Evolutionary conservation across 1,284 basidiomycete genomes (phyloP).

Genomic region (Spongispora temasekensis): DNA sequence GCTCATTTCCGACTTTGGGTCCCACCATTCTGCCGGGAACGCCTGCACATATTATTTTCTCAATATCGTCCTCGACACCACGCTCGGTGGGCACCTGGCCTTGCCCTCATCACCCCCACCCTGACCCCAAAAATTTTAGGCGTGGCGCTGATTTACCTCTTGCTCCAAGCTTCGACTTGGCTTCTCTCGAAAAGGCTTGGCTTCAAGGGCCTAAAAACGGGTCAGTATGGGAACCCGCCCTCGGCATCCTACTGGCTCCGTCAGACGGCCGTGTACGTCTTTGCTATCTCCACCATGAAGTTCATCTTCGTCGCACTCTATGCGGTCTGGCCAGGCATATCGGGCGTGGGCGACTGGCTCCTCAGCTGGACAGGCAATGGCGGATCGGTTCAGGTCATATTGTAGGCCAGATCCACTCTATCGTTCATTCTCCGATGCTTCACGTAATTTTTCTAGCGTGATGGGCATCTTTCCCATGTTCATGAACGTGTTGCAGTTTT

Average conservation of each 20-base stretch:
- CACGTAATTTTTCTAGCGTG: conserved; percentile 47
- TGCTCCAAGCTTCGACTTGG: conserved; percentile 71
- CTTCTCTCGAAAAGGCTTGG: conserved; percentile 66
- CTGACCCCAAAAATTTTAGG: conserved; percentile 55
- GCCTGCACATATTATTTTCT: conserved; percentile 93
- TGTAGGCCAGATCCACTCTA: conserved; percentile 54
- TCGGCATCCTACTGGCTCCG: conserved; percentile 73
- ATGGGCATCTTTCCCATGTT: conserved; percentile 94
- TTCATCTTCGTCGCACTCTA: conserved; percentile 78
- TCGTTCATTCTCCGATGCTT: conserved; percentile 6
- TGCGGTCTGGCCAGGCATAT: conserved; percentile 70
- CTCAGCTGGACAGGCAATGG: conserved; percentile 74
- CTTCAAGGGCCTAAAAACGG: conserved; percentile 81
- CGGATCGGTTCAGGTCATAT: conserved; percentile 76
- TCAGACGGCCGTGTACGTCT: conserved; percentile 86
- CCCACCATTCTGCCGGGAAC: conserved; percentile 69
- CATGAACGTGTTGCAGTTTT: conserved; percentile 92
- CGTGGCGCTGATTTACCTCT: conserved; percentile 81
- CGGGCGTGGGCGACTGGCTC: conserved; percentile 78
- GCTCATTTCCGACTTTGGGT: conserved; percentile 72
- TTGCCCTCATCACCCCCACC: not conserved
- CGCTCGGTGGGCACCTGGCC: conserved; percentile 62
- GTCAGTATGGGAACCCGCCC: conserved; percentile 85
- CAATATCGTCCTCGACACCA: conserved; percentile 94
- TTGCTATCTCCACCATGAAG: conserved; percentile 89